phyloP scores from a whole-genome alignment of 139 green algal species.

The Micromonas pusilla region DNA sequence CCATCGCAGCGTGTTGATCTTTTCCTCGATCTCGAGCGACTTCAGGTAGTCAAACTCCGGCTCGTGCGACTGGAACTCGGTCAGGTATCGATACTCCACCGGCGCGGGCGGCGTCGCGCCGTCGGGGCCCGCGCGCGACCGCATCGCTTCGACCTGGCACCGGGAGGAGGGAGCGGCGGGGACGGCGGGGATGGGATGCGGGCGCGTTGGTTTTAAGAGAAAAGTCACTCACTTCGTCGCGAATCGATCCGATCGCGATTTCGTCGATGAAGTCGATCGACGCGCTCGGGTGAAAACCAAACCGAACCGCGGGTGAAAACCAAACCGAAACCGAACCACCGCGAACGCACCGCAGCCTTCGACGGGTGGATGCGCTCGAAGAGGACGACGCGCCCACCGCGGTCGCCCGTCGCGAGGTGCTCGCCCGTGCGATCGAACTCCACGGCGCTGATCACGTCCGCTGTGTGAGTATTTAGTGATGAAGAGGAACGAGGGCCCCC shows the following conservation, averaged over 20 bases:
- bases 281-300: too few relatives aligned
- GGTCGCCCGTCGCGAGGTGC: slow-evolving; percentile 90
- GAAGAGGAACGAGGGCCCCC: too few relatives aligned
- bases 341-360: slow-evolving; percentile 6
- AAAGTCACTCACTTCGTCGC: too few relatives aligned
- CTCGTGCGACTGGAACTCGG: slow-evolving; percentile 98
- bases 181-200: too few relatives aligned
- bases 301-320: too few relatives aligned
- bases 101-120: neutral
- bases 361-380: slow-evolving; percentile 71
- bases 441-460: slow-evolving; percentile 96
- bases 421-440: slow-evolving; percentile 90
- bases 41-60: slow-evolving; percentile 99
- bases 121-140: too few relatives aligned
- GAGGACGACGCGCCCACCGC: slow-evolving; percentile 90
- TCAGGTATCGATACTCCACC: slow-evolving; percentile 90
- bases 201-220: too few relatives aligned
- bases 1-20: slow-evolving; percentile 98
- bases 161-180: too few relatives aligned
- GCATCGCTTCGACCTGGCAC: too few relatives aligned
- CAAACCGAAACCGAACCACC: too few relatives aligned
- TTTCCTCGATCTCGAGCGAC: slow-evolving; percentile 97
- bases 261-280: too few relatives aligned
- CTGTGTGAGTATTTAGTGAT: slow-evolving; percentile 48
- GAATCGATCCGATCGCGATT: too few relatives aligned